Evolutionary conservation across 345 rosid genomes (phyloP).

Genomic region (Camelina hispida): DNA sequence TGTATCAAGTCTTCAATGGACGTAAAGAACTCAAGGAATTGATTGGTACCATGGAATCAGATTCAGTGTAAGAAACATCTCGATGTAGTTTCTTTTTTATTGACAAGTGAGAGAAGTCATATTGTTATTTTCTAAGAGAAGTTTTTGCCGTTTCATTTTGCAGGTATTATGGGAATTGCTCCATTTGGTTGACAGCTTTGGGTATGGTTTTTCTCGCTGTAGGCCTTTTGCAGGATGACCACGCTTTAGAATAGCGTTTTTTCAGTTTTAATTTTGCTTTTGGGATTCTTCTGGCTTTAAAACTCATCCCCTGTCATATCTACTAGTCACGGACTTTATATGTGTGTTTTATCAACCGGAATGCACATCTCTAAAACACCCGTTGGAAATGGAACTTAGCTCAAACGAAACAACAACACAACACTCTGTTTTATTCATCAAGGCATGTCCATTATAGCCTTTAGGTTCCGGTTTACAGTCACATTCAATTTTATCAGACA

Average conservation of each 20-base stretch:
- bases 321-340: no score
- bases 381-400: conserved; percentile 3
- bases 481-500: conserved; percentile 7
- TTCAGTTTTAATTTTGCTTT: no score
- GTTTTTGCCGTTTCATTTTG: background rate
- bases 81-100: background rate
- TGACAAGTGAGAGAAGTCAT: background rate
- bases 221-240: no score
- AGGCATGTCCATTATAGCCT: conserved; percentile 4
- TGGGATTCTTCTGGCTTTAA: no score
- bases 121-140: background rate
- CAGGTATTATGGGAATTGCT: background rate
- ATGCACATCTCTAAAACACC: background rate
- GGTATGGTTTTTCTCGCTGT: background rate
- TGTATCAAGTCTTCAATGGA: background rate
- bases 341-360: no score
- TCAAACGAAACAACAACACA: conserved; percentile 20
- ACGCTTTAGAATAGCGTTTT: no score
- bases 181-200: background rate
- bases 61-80: background rate
- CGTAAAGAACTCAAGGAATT: background rate
- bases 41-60: background rate
- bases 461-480: background rate
- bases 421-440: conserved; percentile 25
- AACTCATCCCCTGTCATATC: no score